Conservation (phyloP, 2,329 filamentous ascomycete species). For the Fusarium transvaalense region DNA sequence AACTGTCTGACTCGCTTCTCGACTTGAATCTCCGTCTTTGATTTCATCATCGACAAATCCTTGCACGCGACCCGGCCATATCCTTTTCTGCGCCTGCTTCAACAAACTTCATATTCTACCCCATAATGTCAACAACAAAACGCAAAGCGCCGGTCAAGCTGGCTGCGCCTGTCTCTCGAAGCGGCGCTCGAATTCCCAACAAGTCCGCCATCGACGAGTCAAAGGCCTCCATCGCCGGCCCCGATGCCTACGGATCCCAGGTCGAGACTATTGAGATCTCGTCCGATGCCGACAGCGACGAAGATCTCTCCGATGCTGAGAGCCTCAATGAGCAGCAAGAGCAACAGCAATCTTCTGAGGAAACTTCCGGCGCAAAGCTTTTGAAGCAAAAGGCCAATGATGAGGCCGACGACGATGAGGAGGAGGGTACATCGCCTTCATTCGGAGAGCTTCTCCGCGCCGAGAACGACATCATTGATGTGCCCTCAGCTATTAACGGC, state of each 20-base stretch:
- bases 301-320: conserved; percentile 61
- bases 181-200: conserved; percentile 63
- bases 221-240: conserved; percentile 64
- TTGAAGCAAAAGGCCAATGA: conserved; percentile 45
- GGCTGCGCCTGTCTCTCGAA: conserved; percentile 66
- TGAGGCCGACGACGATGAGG: conserved; percentile 46
- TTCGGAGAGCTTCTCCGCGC: conserved; percentile 89
- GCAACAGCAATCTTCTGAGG: conserved; percentile 21
- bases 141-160: conserved; percentile 70
- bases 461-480: conserved; percentile 80
- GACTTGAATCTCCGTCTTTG: neutral
- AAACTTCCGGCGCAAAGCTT: conserved; percentile 36
- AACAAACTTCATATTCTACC: conserved; percentile 24
- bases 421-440: conserved; percentile 70
- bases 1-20: neutral
- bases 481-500: conserved; percentile 59
- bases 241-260: conserved; percentile 55
- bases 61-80: conserved; percentile 35
- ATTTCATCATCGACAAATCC: conserved; percentile 17
- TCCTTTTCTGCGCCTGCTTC: conserved; percentile 21
- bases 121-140: conserved; percentile 70
- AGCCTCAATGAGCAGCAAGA: conserved; percentile 49
- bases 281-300: conserved; percentile 65
- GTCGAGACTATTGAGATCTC: conserved; percentile 68
- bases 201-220: conserved; percentile 69